A percentile compares a stretch with the other conserved stretches of the same genome.
Conservation (phyloP, 2,329 filamentous ascomycete species). For the Stachybotrys chartarum region DNA sequence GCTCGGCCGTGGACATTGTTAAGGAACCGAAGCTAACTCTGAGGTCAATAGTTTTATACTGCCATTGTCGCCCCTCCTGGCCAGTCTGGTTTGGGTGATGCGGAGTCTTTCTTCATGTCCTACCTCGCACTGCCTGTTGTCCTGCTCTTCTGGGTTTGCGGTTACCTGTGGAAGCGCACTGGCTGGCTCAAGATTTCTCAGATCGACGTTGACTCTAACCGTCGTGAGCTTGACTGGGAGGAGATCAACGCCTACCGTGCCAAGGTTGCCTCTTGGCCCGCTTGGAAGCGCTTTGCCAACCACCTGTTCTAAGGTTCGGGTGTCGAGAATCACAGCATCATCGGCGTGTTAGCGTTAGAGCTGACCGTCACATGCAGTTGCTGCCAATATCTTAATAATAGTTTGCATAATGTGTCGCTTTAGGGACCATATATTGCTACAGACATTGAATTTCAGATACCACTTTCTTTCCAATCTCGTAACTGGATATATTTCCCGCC, state of each 20-base stretch:
- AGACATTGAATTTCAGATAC: neutral
- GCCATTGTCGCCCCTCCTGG: slow-evolving; percentile 32
- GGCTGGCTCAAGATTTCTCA: slow-evolving; percentile 51
- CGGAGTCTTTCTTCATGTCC: slow-evolving; percentile 46
- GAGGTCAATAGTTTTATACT: slow-evolving; percentile 35
- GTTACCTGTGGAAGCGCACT: slow-evolving; percentile 59
- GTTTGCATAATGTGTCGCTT: neutral
- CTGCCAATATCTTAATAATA: neutral
- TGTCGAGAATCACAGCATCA: neutral
- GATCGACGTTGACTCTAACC: slow-evolving; percentile 62
- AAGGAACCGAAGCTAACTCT: too few species aligned
- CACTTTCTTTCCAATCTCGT: neutral
- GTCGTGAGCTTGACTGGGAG: slow-evolving; percentile 60
- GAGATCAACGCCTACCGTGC: slow-evolving; percentile 48
- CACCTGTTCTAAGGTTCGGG: slow-evolving; percentile 25
- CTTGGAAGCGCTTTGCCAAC: slow-evolving; percentile 34
- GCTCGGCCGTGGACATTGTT: neutral
- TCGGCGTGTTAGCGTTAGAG: neutral
- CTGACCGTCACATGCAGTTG: neutral
- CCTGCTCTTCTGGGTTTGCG: slow-evolving; percentile 46
- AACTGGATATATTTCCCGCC: too few species aligned
- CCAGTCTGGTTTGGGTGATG: slow-evolving; percentile 26
- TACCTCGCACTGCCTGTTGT: slow-evolving; percentile 50
- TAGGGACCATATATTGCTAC: neutral
- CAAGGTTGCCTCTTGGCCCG: slow-evolving; percentile 41